phyloP scores from a whole-genome alignment of 2,329 filamentous ascomycete genomes.

The Colletotrichum agaves region DNA sequence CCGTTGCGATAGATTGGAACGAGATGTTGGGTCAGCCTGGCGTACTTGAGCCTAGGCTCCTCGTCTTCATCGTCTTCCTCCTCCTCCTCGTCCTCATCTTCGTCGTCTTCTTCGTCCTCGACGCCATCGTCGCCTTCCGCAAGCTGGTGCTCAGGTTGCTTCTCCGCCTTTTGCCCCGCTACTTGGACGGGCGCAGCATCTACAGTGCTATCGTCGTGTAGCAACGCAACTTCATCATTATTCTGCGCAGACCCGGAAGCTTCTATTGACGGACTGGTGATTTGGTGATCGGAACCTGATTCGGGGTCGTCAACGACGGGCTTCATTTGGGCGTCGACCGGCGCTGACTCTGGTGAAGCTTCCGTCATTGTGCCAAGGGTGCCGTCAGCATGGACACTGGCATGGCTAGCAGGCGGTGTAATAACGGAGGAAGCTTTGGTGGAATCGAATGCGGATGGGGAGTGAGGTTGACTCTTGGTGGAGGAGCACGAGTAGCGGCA shows the following conservation, averaged over 20 bases:
- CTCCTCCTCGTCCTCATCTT: constrained; percentile 71
- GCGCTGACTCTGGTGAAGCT: constrained; percentile 48
- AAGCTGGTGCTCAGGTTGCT: constrained; percentile 38
- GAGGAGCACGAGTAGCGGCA: background rate
- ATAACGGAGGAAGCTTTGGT: background rate
- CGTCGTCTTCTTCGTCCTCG: constrained; percentile 56
- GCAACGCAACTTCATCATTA: constrained; percentile 30
- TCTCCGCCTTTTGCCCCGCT: constrained; percentile 30
- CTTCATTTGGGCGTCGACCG: constrained; percentile 42
- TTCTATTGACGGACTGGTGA: constrained; percentile 17
- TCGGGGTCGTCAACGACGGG: constrained; percentile 38
- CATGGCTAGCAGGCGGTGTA: constrained; percentile 19
- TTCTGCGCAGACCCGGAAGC: constrained; percentile 24
- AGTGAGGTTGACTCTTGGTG: background rate
- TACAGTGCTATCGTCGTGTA: constrained; percentile 7
- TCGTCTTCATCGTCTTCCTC: constrained; percentile 90
- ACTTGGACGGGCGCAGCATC: background rate
- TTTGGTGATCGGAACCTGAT: constrained; percentile 24
- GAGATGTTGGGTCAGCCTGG: constrained; percentile 83
- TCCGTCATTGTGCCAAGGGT: constrained; percentile 54
- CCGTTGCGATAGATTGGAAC: constrained; percentile 89
- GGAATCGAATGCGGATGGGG: background rate
- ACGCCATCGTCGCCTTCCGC: constrained; percentile 44
- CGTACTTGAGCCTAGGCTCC: constrained; percentile 94
- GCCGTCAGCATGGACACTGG: constrained; percentile 23